phyloP scores from a whole-genome alignment of 2,329 filamentous ascomycete genomes.

The Colletotrichum lupini region DNA sequence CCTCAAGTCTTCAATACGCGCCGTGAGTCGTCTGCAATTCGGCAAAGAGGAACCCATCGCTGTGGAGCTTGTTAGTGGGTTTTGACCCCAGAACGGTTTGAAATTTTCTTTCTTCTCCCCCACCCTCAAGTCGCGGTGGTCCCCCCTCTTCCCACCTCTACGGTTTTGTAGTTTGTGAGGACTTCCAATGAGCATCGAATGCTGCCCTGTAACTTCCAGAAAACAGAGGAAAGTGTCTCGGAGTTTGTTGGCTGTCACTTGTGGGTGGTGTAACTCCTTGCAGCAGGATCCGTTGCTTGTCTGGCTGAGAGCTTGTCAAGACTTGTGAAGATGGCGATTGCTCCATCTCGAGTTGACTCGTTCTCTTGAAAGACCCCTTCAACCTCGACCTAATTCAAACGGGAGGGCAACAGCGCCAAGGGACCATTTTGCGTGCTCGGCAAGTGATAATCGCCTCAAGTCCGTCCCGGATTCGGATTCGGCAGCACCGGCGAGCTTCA shows the following conservation, averaged over 20 bases:
- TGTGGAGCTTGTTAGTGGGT: conserved; percentile 12
- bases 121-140: not conserved
- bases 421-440: not conserved
- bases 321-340: not conserved
- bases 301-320: not conserved
- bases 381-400: not conserved
- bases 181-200: conserved; percentile 3
- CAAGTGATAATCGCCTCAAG: not conserved
- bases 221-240: conserved; percentile 11
- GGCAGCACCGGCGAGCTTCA: conserved; percentile 13
- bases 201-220: conserved; percentile 7
- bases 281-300: not conserved
- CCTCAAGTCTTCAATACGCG: not conserved
- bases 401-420: not conserved
- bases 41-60: conserved; percentile 13
- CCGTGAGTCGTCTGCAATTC: conserved; percentile 4
- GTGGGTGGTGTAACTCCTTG: not conserved
- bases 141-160: not conserved
- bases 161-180: not conserved
- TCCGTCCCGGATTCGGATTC: conserved; percentile 18
- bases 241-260: not conserved
- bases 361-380: not conserved
- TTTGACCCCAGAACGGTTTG: conserved; percentile 8
- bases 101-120: conserved; percentile 15
- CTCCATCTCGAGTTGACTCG: not conserved